Base-by-base conservation (phyloP, 2,329 filamentous ascomycete genomes). In the Alternaria arborescens region DNA sequence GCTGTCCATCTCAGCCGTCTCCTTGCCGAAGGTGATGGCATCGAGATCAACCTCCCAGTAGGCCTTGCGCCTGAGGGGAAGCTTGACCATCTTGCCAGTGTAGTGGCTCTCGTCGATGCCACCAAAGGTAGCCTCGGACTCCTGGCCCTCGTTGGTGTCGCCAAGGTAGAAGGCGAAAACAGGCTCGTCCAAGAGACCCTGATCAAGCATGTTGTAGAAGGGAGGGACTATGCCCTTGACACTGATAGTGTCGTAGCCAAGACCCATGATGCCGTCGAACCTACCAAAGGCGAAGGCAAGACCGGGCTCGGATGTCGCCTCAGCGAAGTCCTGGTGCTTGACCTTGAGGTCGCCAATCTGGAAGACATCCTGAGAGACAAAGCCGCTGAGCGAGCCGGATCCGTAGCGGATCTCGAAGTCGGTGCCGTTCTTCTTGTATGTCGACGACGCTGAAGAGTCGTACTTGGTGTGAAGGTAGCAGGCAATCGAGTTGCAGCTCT, bases 1-100 rank as follows among this genome's bases (percentile, higher is more conserved):
- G 85, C 92, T 88, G 68, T 98, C 94, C 67, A 98, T 89, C 80
- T 97, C 91, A 63, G 94, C 94, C 69, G 88, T 89, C 77, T 91
- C 88, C 54, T 94, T 87, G 72, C 95, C 96, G 67, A 97, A 93
- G 57, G 91, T 89, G 82, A 99, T 95, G 67, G 93, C 86, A 75
- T 98, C 90, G 64, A 99, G 89, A 75, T 98, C 94, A 57, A 99
- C 94, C 87, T 99, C 95, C 95, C 95, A 99, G 88, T 99, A 99
- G 51, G 95, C 95, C 90, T 98, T 98, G 79, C 95, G 92, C 81
- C 95, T 92, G 71, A 99, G 88, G 56, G 95, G 95, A 71, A 99
- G 93, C 81, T 93, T 96, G 78, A 89, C 92, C 74, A 99, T 87
- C 81, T 98, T 90, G 76, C 95, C 95, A 40, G 86, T 89, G 81